phyloP scores from a whole-genome alignment of 2,329 filamentous ascomycete species.

The Penicillium sp. region DNA sequence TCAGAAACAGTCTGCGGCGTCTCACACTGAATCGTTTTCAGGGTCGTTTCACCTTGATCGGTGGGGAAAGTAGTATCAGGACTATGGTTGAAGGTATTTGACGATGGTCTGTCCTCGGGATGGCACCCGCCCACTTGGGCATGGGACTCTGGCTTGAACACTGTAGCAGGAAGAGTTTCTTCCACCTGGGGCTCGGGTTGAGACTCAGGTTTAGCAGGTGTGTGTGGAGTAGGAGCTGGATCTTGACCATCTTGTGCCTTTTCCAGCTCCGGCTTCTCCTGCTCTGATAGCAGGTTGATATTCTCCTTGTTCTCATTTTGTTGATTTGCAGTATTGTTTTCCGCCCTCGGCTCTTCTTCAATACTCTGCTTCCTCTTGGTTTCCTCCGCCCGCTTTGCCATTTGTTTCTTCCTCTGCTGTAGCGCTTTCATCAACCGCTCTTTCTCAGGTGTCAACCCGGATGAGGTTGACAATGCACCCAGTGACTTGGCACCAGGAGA shows the following conservation, averaged over 20 bases:
- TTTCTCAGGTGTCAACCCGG: constrained; percentile 79
- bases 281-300: constrained; percentile 23
- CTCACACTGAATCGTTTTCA: constrained; percentile 15
- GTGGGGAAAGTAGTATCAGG: constrained; percentile 10
- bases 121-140: constrained; percentile 19
- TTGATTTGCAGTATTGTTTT: constrained; percentile 15
- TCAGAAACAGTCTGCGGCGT: constrained; percentile 17
- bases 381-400: constrained; percentile 39
- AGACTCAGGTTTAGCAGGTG: not conserved
- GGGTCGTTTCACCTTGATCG: constrained; percentile 8
- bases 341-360: constrained; percentile 13
- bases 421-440: constrained; percentile 89
- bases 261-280: constrained; percentile 18
- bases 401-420: constrained; percentile 80
- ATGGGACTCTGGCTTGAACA: constrained; percentile 23
- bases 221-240: constrained; percentile 5
- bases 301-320: constrained; percentile 26
- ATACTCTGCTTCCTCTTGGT: constrained; percentile 25
- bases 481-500: constrained; percentile 41
- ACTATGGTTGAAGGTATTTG: constrained; percentile 15
- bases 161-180: constrained; percentile 9
- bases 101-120: constrained; percentile 14
- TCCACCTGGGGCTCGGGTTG: constrained; percentile 5
- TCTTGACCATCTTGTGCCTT: not conserved
- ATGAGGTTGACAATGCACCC: constrained; percentile 45